Evolutionary conservation across 495 filamentous ascomycete genomes (phyloP).

Genomic region (Talaromyces ruber): DNA sequence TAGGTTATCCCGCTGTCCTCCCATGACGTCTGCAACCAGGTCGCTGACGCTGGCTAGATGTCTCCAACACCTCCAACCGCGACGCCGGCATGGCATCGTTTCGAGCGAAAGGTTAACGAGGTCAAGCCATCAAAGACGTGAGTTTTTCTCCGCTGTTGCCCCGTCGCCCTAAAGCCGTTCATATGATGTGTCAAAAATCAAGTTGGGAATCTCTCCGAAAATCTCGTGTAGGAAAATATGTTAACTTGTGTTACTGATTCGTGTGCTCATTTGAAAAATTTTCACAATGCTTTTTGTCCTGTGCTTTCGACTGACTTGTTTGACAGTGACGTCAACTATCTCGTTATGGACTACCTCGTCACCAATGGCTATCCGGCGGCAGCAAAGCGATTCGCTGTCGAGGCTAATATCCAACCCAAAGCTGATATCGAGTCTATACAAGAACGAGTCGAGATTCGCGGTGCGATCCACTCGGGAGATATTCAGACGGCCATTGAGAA

Average conservation of each 20-base stretch:
- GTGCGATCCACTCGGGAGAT: slow-evolving; percentile 72
- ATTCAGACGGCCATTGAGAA: slow-evolving; percentile 78
- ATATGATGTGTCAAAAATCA: slow-evolving; percentile 78
- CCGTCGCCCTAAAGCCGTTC: slow-evolving; percentile 6
- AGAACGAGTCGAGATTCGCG: slow-evolving; percentile 68
- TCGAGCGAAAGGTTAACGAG: slow-evolving; percentile 76
- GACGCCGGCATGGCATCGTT: slow-evolving; percentile 58
- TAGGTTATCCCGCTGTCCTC: not conserved
- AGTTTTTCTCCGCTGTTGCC: slow-evolving; percentile 24
- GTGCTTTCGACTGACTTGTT: not conserved
- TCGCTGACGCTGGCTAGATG: slow-evolving; percentile 42
- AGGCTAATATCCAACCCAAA: slow-evolving; percentile 76
- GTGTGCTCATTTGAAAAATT: slow-evolving; percentile 5
- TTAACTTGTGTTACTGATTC: slow-evolving; percentile 66
- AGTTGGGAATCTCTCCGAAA: slow-evolving; percentile 99
- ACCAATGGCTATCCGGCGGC: slow-evolving; percentile 92
- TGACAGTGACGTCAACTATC: slow-evolving; percentile 80
- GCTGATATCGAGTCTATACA: slow-evolving; percentile 65
- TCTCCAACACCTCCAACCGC: slow-evolving; percentile 57
- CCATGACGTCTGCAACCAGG: not conserved
- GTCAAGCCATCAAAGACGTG: slow-evolving; percentile 87
- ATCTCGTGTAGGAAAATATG: slow-evolving; percentile 71
- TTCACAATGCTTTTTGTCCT: slow-evolving; percentile 3
- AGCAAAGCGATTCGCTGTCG: slow-evolving; percentile 84
- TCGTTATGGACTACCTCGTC: slow-evolving; percentile 97